Conservation (phyloP, 495 filamentous ascomycete genomes). For the Hyaloscypha finlandica region DNA sequence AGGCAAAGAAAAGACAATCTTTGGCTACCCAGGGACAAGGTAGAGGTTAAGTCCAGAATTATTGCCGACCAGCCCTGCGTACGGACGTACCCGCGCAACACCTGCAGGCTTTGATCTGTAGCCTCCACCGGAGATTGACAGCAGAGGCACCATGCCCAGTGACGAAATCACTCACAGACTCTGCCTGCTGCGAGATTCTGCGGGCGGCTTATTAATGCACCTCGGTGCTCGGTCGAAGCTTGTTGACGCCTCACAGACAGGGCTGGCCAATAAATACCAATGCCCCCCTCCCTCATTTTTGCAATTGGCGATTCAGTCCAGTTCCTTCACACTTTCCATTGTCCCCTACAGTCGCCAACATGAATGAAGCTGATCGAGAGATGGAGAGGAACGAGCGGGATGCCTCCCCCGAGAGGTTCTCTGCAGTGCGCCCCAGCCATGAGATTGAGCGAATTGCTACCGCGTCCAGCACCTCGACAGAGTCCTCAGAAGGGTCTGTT, state of each 20-base stretch:
- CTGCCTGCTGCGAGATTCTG: not conserved
- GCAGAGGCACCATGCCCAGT: not conserved
- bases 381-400: constrained; percentile 49
- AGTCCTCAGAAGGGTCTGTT: constrained; percentile 35
- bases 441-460: constrained; percentile 50
- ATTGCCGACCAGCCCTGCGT: too few relatives aligned
- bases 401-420: constrained; percentile 28
- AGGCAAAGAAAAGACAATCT: too few relatives aligned
- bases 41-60: too few relatives aligned
- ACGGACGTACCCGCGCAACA: not conserved
- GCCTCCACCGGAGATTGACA: not conserved
- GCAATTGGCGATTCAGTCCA: not conserved
- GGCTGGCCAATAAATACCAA: not conserved
- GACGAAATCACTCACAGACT: not conserved
- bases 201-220: too few relatives aligned
- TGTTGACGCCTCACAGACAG: not conserved
- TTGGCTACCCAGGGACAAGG: too few relatives aligned
- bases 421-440: constrained; percentile 25
- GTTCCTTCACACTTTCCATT: not conserved
- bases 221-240: not conserved
- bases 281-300: not conserved
- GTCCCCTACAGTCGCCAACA: constrained; percentile 20
- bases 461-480: constrained; percentile 52
- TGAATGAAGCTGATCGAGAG: constrained; percentile 54
- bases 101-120: not conserved